Evolutionary conservation across 2,329 filamentous ascomycete species (phyloP).

Genomic region (Juglanconis juglandina): DNA sequence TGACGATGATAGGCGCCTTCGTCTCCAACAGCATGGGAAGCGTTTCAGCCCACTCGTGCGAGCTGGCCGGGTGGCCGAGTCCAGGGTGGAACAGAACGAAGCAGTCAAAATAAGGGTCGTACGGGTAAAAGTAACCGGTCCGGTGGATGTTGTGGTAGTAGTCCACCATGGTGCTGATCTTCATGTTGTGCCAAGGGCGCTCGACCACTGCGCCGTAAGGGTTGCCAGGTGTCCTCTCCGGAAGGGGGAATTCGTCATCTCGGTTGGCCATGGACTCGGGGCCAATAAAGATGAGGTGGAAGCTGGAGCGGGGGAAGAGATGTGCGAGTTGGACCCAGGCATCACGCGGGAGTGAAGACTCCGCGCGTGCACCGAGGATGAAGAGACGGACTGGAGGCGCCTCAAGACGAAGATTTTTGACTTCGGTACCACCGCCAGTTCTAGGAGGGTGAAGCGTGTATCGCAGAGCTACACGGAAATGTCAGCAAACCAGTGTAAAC

Average conservation of each 20-base stretch:
- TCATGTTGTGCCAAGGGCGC: conserved; percentile 81
- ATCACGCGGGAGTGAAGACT: conserved; percentile 89
- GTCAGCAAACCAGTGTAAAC: conserved; percentile 18
- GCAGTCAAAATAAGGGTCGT: conserved; percentile 97
- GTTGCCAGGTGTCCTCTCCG: conserved; percentile 77
- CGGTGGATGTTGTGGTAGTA: conserved; percentile 97
- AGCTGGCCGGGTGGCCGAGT: conserved; percentile 86
- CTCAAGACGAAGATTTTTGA: conserved; percentile 77
- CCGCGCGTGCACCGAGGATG: conserved; percentile 90
- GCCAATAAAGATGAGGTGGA: conserved; percentile 92
- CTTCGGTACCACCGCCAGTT: conserved; percentile 67
- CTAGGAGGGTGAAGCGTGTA: conserved; percentile 90
- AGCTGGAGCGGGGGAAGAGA: conserved; percentile 85
- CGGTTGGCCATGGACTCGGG: conserved; percentile 95
- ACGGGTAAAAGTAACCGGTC: conserved; percentile 85
- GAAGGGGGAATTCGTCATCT: conserved; percentile 87
- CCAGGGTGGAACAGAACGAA: conserved; percentile 97
- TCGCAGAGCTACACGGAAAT: conserved; percentile 63
- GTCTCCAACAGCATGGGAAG: conserved; percentile 88
- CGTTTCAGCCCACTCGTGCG: conserved; percentile 91
- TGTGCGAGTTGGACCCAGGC: conserved; percentile 93
- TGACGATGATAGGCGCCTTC: conserved; percentile 90
- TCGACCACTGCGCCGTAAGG: conserved; percentile 94
- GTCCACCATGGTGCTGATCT: conserved; percentile 96
- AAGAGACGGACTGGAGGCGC: conserved; percentile 90